These are phyloP conservation scores for Suhomyces yuchorum DNA, from an alignment of 1,139 yeast species.

Conservation along the genomic window DNA sequence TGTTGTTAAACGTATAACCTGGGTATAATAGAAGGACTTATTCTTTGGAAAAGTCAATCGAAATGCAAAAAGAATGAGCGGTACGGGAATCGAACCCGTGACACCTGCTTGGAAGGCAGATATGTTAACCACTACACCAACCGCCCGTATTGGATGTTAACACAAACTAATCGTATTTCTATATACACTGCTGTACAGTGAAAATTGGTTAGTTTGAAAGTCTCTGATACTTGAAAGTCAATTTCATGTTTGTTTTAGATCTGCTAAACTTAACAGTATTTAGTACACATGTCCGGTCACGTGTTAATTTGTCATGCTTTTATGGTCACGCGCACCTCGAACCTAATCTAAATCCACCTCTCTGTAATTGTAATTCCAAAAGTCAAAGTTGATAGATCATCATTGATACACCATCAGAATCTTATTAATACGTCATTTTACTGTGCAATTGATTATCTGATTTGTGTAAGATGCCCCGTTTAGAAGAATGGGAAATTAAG, in stretches of 20 bases:
- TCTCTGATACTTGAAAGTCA: no score
- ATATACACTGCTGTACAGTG: no score
- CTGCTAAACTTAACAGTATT: no score
- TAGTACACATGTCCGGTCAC: no score
- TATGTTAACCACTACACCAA: conserved; percentile 57
- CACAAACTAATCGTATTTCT: no score
- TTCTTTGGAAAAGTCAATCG: no score
- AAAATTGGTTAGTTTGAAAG: no score
- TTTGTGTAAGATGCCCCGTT: conserved; percentile 48
- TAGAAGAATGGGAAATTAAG: conserved; percentile 93
- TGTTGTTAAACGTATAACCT: no score
- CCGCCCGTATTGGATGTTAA: conserved; percentile 33
- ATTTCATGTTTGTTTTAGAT: no score
- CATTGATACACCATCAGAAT: neutral
- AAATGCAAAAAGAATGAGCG: conserved; percentile 49
- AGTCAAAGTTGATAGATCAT: neutral
- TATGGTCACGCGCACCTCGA: neutral
- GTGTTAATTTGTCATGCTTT: neutral
- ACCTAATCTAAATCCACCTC: neutral
- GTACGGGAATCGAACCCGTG: conserved; percentile 84
- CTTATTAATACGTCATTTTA: neutral
- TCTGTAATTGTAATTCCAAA: neutral
- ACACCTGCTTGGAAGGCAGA: conserved; percentile 80
- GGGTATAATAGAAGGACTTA: no score
- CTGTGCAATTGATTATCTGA: neutral